Base-by-base conservation (phyloP, 208 protist species). In the Borovskyia barvae region DNA sequence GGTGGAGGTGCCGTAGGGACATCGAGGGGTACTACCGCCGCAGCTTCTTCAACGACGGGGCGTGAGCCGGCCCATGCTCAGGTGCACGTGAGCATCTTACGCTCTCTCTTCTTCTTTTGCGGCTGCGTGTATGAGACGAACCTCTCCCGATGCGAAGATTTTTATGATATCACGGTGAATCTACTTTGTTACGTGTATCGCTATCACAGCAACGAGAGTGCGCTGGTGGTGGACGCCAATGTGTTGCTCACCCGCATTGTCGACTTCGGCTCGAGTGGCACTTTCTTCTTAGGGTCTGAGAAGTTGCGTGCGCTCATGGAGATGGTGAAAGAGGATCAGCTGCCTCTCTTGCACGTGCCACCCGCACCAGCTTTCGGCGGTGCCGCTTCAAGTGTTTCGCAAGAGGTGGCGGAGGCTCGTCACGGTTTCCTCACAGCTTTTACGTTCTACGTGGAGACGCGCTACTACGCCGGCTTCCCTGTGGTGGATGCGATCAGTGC, bases 101-200 rank as follows among this genome's bases (percentile, higher is more conserved):
- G 88, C 41, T 35, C 88, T 1, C 78, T 94, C 47, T 94, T 94
- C 59, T 94, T 92, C 56, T 92, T 90, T 51, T 87, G 88, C 63
- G 61, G 55, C 35, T 89, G 82, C 65, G 66, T 89, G 26, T 92
- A 82, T 57, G 82, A 87, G 19, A 85, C 80, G 11, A 65, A 83
- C 24, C 59, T 76, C 30, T 63, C 72, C 4, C 61, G 67, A 1
- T 65, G 49, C 37, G 46, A 59, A 22, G 70, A 77, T 37, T 87
- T 94, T 41, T 87, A 83, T 62, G 78, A 89, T 11, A 89, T 94
- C 36, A 76, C 77, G 14, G 66, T 85, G 6, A 72, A 74, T 49
- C 68, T 94, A 46, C 61, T 94, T 8, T 77, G 72, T 42, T 94
- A 82, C 57, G 78, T 90, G 14, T 90, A 81, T 54, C 62, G 89